Conservation (phyloP, 371 early-diverging fungal species). For the Syncephalastrum contaminatum region DNA sequence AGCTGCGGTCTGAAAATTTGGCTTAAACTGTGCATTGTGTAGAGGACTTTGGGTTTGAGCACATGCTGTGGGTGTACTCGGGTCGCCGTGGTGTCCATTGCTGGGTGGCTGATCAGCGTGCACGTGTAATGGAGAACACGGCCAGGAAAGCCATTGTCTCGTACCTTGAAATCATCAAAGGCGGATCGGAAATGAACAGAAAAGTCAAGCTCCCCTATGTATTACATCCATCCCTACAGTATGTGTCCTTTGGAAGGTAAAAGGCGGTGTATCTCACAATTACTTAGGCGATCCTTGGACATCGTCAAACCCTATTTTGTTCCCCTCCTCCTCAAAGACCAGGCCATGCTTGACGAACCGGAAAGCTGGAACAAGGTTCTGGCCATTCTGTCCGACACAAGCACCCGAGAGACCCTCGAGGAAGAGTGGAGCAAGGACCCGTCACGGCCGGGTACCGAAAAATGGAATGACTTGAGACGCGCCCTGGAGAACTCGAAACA, state of each 20-base stretch:
- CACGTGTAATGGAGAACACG: slow-evolving; percentile 75
- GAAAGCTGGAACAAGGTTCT: slow-evolving; percentile 75
- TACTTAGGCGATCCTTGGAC: slow-evolving; percentile 56
- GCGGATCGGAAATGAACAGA: slow-evolving; percentile 67
- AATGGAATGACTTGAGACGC: slow-evolving; percentile 56
- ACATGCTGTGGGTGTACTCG: slow-evolving; percentile 95
- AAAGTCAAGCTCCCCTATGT: slow-evolving; percentile 65
- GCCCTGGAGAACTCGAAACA: slow-evolving; percentile 20
- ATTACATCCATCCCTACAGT: slow-evolving; percentile 70
- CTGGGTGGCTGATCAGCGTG: slow-evolving; percentile 96
- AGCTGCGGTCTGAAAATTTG: too few species aligned
- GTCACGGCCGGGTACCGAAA: slow-evolving; percentile 43
- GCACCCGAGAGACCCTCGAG: slow-evolving; percentile 45
- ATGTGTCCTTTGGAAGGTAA: too few species aligned
- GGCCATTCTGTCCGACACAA: slow-evolving; percentile 71
- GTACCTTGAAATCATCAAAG: slow-evolving; percentile 86
- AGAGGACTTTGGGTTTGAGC: slow-evolving; percentile 97
- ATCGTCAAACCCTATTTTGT: slow-evolving; percentile 68
- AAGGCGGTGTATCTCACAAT: too few species aligned
- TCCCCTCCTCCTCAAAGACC: slow-evolving; percentile 63
- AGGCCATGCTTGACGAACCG: slow-evolving; percentile 66
- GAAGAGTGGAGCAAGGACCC: slow-evolving; percentile 50
- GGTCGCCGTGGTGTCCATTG: slow-evolving; percentile 99
- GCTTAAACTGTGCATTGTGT: slow-evolving; percentile 1
- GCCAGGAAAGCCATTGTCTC: slow-evolving; percentile 82